A percentile compares a stretch with the other conserved stretches of the same genome.
phyloP scores from a whole-genome alignment of 495 filamentous ascomycete species.

The Aspergillus incahuasiensis region DNA sequence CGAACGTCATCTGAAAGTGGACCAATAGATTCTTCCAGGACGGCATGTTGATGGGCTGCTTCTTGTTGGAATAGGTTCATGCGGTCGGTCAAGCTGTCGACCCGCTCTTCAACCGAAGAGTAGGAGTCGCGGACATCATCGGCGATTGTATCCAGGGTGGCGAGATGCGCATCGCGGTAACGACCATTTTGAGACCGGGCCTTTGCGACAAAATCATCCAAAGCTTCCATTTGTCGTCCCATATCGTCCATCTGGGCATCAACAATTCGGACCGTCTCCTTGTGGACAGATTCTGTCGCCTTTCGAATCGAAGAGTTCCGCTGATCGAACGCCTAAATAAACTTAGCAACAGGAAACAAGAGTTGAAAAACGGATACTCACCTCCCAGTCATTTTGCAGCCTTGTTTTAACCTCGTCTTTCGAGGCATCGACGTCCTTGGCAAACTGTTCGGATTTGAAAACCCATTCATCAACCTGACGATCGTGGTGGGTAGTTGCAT shows the following conservation, averaged over 20 bases:
- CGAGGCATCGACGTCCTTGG: conserved; percentile 66
- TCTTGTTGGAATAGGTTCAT: conserved; percentile 61
- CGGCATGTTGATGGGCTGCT: conserved; percentile 49
- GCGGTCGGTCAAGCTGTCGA: conserved; percentile 56
- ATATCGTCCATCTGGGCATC: conserved; percentile 84
- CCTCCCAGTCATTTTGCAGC: conserved; percentile 84
- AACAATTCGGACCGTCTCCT: conserved; percentile 87
- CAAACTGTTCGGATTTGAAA: conserved; percentile 59
- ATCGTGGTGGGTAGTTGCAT: conserved; percentile 58
- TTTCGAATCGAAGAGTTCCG: conserved; percentile 74
- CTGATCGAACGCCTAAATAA: conserved; percentile 65
- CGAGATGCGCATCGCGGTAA: conserved; percentile 63
- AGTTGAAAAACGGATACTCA: conserved; percentile 37
- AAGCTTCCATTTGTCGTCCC: conserved; percentile 75
- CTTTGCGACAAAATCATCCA: conserved; percentile 85
- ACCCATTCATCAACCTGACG: conserved; percentile 73
- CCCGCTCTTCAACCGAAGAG: conserved; percentile 58
- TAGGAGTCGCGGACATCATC: conserved; percentile 66
- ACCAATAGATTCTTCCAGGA: conserved; percentile 50
- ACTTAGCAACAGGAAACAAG: conserved; percentile 24
- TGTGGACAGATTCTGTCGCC: conserved; percentile 81
- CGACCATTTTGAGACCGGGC: conserved; percentile 75
- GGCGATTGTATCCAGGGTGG: conserved; percentile 57
- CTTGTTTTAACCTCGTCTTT: conserved; percentile 71
- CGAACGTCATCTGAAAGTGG: conserved; percentile 57